Conservation (phyloP, 371 early-diverging fungal species). For the Mucor irregularis region DNA sequence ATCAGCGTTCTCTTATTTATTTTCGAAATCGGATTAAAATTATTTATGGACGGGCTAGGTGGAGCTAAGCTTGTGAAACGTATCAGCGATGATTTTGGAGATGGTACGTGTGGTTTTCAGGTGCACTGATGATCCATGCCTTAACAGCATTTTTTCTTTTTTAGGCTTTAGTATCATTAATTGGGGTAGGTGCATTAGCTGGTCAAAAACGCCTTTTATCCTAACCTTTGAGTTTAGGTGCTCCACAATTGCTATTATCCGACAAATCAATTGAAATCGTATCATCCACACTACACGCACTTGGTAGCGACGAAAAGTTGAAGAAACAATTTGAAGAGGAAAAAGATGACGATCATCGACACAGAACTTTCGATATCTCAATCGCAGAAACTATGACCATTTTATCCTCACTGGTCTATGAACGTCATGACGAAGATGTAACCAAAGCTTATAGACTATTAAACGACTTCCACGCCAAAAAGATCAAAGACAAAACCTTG, state of each 20-base stretch:
- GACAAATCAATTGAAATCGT: slow-evolving; percentile 13
- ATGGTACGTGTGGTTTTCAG: too few species aligned
- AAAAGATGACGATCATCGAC: slow-evolving; percentile 5
- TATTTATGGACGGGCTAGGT: slow-evolving; percentile 35
- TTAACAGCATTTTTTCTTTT: background rate
- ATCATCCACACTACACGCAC: slow-evolving; percentile 16
- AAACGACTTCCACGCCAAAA: background rate
- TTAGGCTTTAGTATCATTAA: slow-evolving; percentile 35
- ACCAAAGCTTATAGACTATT: slow-evolving; percentile 23
- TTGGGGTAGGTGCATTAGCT: slow-evolving; percentile 27
- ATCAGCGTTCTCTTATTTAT: slow-evolving; percentile 22
- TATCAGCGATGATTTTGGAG: slow-evolving; percentile 25
- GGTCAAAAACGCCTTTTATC: background rate
- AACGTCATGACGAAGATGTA: slow-evolving; percentile 46
- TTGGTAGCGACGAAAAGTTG: slow-evolving; percentile 10
- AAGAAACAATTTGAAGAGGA: background rate
- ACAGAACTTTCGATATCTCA: slow-evolving; percentile 31
- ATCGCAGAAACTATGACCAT: slow-evolving; percentile 32
- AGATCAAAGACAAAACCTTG: background rate
- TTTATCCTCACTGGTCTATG: slow-evolving; percentile 40
- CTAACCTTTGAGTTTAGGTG: slow-evolving; percentile 6
- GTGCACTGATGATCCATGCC: too few species aligned
- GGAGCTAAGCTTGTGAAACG: slow-evolving; percentile 24
- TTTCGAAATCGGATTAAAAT: slow-evolving; percentile 27
- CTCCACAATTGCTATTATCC: slow-evolving; percentile 25